Percentiles rank a stretch among this genome's conserved stretches.
Conservation (phyloP, 805 yeast genomes). For the Torulaspora delbrueckii region DNA sequence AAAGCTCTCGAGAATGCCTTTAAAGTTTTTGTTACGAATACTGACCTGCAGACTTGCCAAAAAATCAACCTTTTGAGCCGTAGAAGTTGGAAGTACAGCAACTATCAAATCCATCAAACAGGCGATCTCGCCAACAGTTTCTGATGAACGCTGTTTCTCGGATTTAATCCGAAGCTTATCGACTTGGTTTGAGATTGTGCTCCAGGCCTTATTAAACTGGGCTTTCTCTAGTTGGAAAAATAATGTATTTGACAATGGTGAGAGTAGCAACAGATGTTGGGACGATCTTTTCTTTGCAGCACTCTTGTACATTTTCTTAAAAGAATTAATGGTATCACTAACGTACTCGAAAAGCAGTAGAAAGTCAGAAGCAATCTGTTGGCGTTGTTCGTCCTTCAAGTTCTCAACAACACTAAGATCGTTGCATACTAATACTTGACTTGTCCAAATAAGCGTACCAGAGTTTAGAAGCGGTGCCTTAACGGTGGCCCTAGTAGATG, state of each 20-base stretch:
- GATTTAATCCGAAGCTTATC: constrained; percentile 22
- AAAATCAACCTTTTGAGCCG: constrained; percentile 39
- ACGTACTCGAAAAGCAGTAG: constrained; percentile 10
- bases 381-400: constrained; percentile 20
- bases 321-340: constrained; percentile 31
- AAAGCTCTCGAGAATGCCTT: constrained; percentile 35
- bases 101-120: constrained; percentile 43
- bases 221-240: constrained; percentile 48
- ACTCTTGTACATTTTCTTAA: constrained; percentile 34
- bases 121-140: constrained; percentile 22
- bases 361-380: not conserved
- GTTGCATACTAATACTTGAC: constrained; percentile 21
- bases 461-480: constrained; percentile 18
- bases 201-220: constrained; percentile 44
- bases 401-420: constrained; percentile 35
- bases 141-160: constrained; percentile 16
- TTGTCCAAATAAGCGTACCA: constrained; percentile 16
- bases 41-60: constrained; percentile 34
- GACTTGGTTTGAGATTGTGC: constrained; percentile 21
- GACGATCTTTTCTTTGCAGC: constrained; percentile 3
- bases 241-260: constrained; percentile 59
- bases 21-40: constrained; percentile 36
- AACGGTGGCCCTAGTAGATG: constrained; percentile 17
- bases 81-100: constrained; percentile 50
- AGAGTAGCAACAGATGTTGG: constrained; percentile 40